Evolutionary conservation across 1,284 basidiomycete genomes (phyloP).

Genomic region (Mycena sp.): DNA sequence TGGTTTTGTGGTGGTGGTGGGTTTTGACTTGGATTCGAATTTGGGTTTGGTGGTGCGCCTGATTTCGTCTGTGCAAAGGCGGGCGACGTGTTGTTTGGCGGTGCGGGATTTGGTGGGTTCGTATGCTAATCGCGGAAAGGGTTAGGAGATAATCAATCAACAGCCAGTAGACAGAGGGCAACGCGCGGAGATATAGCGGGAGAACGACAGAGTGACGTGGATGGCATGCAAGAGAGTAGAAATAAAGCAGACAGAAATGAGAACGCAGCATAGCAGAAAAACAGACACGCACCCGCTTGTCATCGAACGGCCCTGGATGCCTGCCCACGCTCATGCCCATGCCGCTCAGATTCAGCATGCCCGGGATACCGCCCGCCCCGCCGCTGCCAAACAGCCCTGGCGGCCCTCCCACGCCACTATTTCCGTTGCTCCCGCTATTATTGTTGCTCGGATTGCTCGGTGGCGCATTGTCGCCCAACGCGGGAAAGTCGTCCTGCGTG

Average conservation of each 20-base stretch:
- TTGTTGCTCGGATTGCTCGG: conserved; percentile 47
- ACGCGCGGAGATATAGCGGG: too few relatives aligned
- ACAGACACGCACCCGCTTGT: conserved; percentile 66
- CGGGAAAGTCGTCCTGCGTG: conserved; percentile 84
- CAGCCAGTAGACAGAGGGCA: background rate
- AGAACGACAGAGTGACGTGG: conserved; percentile 28
- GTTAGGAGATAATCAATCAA: too few relatives aligned
- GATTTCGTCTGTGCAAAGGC: conserved; percentile 45
- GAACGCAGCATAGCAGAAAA: conserved; percentile 23
- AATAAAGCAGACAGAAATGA: conserved; percentile 8
- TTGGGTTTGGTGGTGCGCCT: conserved; percentile 33
- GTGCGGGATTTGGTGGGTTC: conserved; percentile 38
- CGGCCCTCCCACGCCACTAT: conserved; percentile 49
- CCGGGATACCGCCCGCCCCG: conserved; percentile 54
- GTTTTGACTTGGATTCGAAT: conserved; percentile 35
- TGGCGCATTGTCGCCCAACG: conserved; percentile 67
- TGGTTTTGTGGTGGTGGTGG: conserved; percentile 37
- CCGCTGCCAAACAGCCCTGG: conserved; percentile 55
- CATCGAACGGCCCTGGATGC: conserved; percentile 71
- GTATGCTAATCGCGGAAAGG: conserved; percentile 34
- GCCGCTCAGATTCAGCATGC: conserved; percentile 71
- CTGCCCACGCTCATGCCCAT: conserved; percentile 67
- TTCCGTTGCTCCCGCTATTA: conserved; percentile 45
- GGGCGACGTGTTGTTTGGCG: conserved; percentile 35
- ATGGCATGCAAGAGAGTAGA: background rate